These are phyloP conservation scores for Zygoascus meyerae DNA, from an alignment of 1,139 yeast species.

Conservation along the genomic window DNA sequence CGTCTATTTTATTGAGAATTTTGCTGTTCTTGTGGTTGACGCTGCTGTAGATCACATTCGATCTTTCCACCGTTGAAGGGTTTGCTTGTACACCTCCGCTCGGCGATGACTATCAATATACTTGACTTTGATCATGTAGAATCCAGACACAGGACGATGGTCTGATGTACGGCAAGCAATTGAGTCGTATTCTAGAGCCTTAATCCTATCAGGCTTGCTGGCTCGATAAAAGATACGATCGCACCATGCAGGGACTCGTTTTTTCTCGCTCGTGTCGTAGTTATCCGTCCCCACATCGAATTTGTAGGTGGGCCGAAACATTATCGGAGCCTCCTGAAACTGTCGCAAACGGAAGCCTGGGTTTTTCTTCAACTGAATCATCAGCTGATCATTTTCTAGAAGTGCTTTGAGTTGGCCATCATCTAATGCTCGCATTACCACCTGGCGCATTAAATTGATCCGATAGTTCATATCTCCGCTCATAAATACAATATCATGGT, in stretches of 20 bases:
- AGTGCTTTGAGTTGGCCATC: constrained; percentile 49
- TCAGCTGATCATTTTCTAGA: constrained; percentile 70
- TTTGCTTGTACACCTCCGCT: constrained; percentile 43
- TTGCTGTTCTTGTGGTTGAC: too few relatives aligned
- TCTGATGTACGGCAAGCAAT: constrained; percentile 58
- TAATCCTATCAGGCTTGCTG: constrained; percentile 26
- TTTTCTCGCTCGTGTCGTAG: constrained; percentile 87
- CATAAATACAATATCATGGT: constrained; percentile 88
- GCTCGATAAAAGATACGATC: constrained; percentile 74
- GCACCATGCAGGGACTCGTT: constrained; percentile 95
- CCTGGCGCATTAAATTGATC: constrained; percentile 60
- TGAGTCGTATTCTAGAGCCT: constrained; percentile 25
- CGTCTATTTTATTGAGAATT: too few relatives aligned
- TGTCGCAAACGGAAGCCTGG: constrained; percentile 57
- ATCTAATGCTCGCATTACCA: constrained; percentile 53
- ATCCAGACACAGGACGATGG: constrained; percentile 85
- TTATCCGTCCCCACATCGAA: constrained; percentile 73
- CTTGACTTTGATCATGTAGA: constrained; percentile 58
- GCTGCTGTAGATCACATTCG: neutral
- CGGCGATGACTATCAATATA: constrained; percentile 56
- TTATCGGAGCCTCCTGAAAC: constrained; percentile 70
- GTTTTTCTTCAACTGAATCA: constrained; percentile 62
- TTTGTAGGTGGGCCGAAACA: constrained; percentile 86
- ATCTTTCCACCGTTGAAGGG: constrained; percentile 24
- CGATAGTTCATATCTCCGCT: constrained; percentile 91